Percentiles rank a stretch among this genome's conserved stretches.
Evolutionary conservation across 164 flowering plant species (phyloP).

Genomic region (Piper longum): DNA sequence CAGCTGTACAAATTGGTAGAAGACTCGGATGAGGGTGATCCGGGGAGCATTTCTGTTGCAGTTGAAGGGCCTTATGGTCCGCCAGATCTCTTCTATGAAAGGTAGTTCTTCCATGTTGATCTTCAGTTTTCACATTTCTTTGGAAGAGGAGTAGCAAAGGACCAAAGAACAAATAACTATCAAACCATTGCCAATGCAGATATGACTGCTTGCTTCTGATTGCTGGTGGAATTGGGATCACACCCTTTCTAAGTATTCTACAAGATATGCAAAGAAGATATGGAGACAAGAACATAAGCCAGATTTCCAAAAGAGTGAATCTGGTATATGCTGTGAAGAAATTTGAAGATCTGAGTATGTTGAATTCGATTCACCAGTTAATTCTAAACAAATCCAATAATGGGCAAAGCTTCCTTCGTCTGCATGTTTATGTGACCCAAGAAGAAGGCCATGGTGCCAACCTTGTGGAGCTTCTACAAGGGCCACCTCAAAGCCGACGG

Average conservation of each 20-base stretch:
- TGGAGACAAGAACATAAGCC: slow-evolving; percentile 7
- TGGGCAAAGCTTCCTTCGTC: slow-evolving; percentile 20
- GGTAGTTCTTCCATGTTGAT: slow-evolving; percentile 19
- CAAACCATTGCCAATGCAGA: slow-evolving; percentile 22
- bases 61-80: slow-evolving; percentile 94
- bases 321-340: slow-evolving; percentile 46
- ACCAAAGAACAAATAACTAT: background rate
- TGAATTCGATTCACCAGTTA: slow-evolving; percentile 34
- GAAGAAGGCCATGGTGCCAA: slow-evolving; percentile 30
- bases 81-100: slow-evolving; percentile 36
- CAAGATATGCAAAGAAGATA: slow-evolving; percentile 20
- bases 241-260: slow-evolving; percentile 76
- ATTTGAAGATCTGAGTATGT: slow-evolving; percentile 38
- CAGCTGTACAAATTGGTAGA: slow-evolving; percentile 34
- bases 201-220: slow-evolving; percentile 56
- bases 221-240: slow-evolving; percentile 79
- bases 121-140: background rate
- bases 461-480: slow-evolving; percentile 26
- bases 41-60: slow-evolving; percentile 36
- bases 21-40: slow-evolving; percentile 17
- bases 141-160: background rate
- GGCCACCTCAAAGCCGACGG: slow-evolving; percentile 19
- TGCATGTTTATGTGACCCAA: slow-evolving; percentile 63
- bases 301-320: slow-evolving; percentile 28
- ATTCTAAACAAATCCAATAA: slow-evolving; percentile 19